Base-by-base conservation (phyloP, 371 early-diverging fungal genomes). In the Batkoa obscura region DNA sequence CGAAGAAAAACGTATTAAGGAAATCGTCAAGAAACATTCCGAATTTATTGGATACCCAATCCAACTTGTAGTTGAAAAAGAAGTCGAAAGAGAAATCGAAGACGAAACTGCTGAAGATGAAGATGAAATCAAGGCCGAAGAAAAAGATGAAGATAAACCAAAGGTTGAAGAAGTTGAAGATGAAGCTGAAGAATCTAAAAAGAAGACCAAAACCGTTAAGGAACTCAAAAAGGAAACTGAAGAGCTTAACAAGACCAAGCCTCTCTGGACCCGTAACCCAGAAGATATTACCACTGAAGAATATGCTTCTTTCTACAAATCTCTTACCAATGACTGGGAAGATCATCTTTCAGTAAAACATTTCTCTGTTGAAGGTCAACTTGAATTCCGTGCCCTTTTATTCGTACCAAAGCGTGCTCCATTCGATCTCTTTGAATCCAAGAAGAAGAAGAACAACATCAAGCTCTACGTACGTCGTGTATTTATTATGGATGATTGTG, bases 401-500 rank as follows among this genome's bases (percentile, higher is more conserved):
- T 96, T 84, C 66, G 73, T 88, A 47, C 94, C 93, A 58, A 73
- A 78, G 69, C 88, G 87, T 64, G 86, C 85, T 51, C 89, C 89
- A 57, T 86, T 87, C 68, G 87, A 86, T 73, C 72, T 90, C 71
- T 90, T 90, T 64, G 87, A 90, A 69, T 70, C 76, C 60, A 81
- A 80, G 76, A 83, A 85, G 79, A 87, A 90, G 78, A 78, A 83
- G 65, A 88, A 86, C 79, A 88, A 87, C 80, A 88, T 96, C 73
- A 88, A 92, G 77, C 74, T 96, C 57, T 94, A 90, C 73, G 88
- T 88, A 62, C 85, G 86, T 64, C 90, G 93, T 63, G 96, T 96
- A 59, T 92, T 94, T 76, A 90, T 96, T 72, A 94, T 87, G 79
- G 92, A 90, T 67, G 90, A 93, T 74, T 85, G 90, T 67, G 88